Evolutionary conservation across 192 early-diverging fungal genomes (phyloP).

Genomic region (Chytriomyces confervae): DNA sequence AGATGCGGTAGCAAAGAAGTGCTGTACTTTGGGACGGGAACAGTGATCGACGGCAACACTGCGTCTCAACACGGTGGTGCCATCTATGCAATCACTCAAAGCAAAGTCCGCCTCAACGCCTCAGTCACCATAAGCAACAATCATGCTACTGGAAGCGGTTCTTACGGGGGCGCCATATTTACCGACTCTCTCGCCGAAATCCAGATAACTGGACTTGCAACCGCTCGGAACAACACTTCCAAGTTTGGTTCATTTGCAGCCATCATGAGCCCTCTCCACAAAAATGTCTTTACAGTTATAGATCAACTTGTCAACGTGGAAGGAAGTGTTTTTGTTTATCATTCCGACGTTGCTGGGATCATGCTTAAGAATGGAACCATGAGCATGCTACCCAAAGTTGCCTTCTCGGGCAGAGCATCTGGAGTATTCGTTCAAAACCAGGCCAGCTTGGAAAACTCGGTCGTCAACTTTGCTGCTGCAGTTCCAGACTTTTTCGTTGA

Average conservation of each 20-base stretch:
- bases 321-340: constrained; percentile 1
- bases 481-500: constrained; percentile 4
- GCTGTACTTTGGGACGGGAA: neutral
- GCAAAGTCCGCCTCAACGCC: neutral
- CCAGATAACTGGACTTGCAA: neutral
- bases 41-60: neutral
- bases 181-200: neutral
- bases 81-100: neutral
- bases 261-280: neutral
- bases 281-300: neutral
- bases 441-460: neutral
- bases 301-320: neutral
- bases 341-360: neutral
- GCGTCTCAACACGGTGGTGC: constrained; percentile 16
- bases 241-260: neutral
- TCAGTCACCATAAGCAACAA: neutral
- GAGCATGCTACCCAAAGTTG: neutral
- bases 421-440: neutral
- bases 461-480: constrained; percentile 11
- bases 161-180: neutral
- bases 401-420: neutral
- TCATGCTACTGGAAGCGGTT: neutral
- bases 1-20: neutral
- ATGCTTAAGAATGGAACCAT: neutral
- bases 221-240: neutral